Evolutionary conservation across 169 alveolate genomes (phyloP), one percentile per base, ranked within the genome.

Genomic region (Theileria parva): DNA sequence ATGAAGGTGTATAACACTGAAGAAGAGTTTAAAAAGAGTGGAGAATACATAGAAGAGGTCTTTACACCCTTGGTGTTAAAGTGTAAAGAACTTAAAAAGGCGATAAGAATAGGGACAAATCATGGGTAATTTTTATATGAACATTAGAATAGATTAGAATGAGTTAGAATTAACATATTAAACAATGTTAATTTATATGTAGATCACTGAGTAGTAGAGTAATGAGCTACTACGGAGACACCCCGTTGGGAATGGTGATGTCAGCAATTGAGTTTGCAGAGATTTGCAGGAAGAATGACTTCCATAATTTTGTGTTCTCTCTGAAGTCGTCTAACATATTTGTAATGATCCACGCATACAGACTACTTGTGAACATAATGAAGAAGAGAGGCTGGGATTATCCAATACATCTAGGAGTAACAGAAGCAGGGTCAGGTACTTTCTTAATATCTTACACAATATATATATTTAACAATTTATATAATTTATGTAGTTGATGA

Each of bases 351-450:
- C 91, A 90, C 19, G 92, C 96, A 2, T 93, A 93, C 69, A 77
- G 95, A 57, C 88, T 93, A 28, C 73, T 93, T 61, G 95, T 88
- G 0, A 59, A 83, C 32, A 92, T 85, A 34, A 84, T 90, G 90
- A 81, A 86, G 64, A 69, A 77, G 15, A 83, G 93, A 32, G 88
- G 92, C 21, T 64, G 72, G 71, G 81, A 80, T 34, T 92, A 88
- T 69, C 96, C 96, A 32, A 64, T 93, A 11, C 96, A 93, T 71
- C 86, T 93, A 27, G 96, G 96, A 8, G 96, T 93, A 0, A 93
- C 96, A 19, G 96, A 93, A 74, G 96, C 96, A 13, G 96, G 96
- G 0, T 92, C 89, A 83, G 95, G 95, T 65, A 78, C 73, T 44
- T 44, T 8, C 53, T 44, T 8, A 44, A 13, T 4, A 77, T 4